Percentiles rank a stretch among this genome's conserved stretches.
Conservation (phyloP, 805 yeast genomes). For the Candida parachauliodes region DNA sequence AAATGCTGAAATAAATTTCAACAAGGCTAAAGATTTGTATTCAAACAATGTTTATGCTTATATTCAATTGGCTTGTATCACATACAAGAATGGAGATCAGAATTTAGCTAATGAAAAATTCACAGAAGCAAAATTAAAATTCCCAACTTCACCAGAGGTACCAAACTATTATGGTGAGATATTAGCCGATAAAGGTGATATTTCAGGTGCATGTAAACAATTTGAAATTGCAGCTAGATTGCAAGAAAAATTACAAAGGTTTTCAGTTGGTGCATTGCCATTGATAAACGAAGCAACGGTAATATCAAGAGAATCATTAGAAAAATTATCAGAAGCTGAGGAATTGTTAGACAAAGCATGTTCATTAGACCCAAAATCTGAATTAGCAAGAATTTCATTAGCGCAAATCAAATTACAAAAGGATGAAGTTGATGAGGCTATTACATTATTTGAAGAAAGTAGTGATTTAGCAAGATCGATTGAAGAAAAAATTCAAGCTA, state of each 20-base stretch:
- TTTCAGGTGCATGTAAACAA: constrained; percentile 69
- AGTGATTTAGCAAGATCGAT: constrained; percentile 77
- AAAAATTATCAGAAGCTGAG: constrained; percentile 52
- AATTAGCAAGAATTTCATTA: constrained; percentile 82
- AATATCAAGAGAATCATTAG: constrained; percentile 52
- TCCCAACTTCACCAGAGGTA: constrained; percentile 86
- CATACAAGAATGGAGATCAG: constrained; percentile 70
- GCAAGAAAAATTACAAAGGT: constrained; percentile 65
- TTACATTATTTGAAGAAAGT: constrained; percentile 75
- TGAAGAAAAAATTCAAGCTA: constrained; percentile 86
- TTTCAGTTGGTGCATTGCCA: constrained; percentile 84
- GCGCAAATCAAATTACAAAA: constrained; percentile 88
- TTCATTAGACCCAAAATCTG: constrained; percentile 81
- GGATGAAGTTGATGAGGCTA: constrained; percentile 79
- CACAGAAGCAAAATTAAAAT: constrained; percentile 63
- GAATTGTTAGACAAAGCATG: constrained; percentile 69
- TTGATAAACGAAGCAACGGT: constrained; percentile 84
- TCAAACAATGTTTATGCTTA: constrained; percentile 76
- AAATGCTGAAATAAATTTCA: constrained; percentile 71
- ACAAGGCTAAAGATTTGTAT: constrained; percentile 70
- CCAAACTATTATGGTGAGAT: constrained; percentile 96
- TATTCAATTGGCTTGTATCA: constrained; percentile 90
- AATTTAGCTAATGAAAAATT: constrained; percentile 63
- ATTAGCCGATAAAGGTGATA: constrained; percentile 74
- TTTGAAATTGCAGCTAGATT: constrained; percentile 83